These are phyloP conservation scores for Plenodomus lindquistii DNA, from an alignment of 2,329 filamentous ascomycete genomes.

Conservation along the genomic window DNA sequence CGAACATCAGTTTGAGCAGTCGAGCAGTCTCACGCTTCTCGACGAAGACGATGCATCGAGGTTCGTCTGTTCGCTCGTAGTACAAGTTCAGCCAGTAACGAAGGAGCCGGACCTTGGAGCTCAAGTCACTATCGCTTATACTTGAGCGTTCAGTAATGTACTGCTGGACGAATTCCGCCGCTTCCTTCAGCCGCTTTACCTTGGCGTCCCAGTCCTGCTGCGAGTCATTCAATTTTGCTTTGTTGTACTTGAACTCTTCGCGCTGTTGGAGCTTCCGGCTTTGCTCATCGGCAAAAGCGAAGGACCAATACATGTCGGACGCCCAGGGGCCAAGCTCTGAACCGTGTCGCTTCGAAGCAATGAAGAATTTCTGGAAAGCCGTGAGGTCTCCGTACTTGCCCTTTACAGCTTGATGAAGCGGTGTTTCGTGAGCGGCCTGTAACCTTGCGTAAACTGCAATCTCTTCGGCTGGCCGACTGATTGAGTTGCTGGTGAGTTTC, in stretches of 20 bases:
- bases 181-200: slow-evolving; percentile 62
- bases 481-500: slow-evolving; percentile 60
- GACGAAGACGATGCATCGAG: slow-evolving; percentile 87
- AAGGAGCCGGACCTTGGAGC: slow-evolving; percentile 72
- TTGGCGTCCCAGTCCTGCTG: slow-evolving; percentile 56
- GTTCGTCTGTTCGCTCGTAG: slow-evolving; percentile 62
- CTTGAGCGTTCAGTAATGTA: slow-evolving; percentile 53
- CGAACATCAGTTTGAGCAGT: slow-evolving; percentile 71
- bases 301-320: slow-evolving; percentile 78
- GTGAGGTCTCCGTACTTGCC: slow-evolving; percentile 56
- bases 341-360: slow-evolving; percentile 62
- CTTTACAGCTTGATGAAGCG: slow-evolving; percentile 64
- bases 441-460: slow-evolving; percentile 61
- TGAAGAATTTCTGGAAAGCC: slow-evolving; percentile 61
- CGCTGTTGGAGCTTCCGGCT: slow-evolving; percentile 63
- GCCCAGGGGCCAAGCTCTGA: slow-evolving; percentile 80
- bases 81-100: slow-evolving; percentile 62
- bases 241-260: slow-evolving; percentile 49
- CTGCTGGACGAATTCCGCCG: slow-evolving; percentile 58
- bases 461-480: slow-evolving; percentile 64
- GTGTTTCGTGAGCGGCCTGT: slow-evolving; percentile 61
- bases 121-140: slow-evolving; percentile 56
- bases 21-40: slow-evolving; percentile 76
- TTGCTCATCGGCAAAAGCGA: slow-evolving; percentile 67
- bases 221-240: slow-evolving; percentile 25